Percentiles rank a stretch among this genome's conserved stretches.
Evolutionary conservation across 2,329 filamentous ascomycete genomes (phyloP).

Genomic region (Trichoderma atroviride): DNA sequence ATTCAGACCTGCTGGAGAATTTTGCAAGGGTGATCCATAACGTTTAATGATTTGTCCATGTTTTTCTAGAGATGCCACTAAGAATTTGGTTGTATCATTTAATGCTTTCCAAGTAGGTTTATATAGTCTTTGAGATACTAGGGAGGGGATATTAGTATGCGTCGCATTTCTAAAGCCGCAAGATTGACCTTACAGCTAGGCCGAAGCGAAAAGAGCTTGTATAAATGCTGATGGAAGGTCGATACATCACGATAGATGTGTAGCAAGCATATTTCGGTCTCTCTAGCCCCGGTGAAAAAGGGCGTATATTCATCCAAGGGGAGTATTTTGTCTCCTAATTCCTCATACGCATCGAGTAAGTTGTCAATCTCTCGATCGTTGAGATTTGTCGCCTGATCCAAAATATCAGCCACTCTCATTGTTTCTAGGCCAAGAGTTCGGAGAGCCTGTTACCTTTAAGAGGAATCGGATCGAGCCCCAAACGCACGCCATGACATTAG

Average conservation of each 20-base stretch:
- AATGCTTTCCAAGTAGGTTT: constrained; percentile 9
- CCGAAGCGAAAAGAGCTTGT: constrained; percentile 2
- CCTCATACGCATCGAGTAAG: constrained; percentile 3
- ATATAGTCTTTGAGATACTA: constrained; percentile 2
- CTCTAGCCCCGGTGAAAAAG: not conserved
- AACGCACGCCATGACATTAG: not conserved
- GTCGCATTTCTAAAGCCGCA: rapidly evolving
- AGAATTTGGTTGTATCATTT: not conserved
- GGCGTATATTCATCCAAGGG: not conserved
- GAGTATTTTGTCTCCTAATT: not conserved
- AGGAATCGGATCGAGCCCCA: constrained; percentile 1
- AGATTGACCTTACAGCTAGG: not conserved
- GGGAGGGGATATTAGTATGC: not conserved
- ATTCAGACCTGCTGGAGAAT: not conserved
- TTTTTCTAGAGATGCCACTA: not conserved
- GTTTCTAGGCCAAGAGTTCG: rapidly evolving
- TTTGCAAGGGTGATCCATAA: not conserved
- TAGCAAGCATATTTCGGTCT: not conserved
- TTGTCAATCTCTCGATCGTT: constrained; percentile 1
- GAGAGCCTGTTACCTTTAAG: not conserved
- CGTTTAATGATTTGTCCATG: not conserved
- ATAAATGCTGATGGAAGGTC: not conserved
- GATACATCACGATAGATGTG: not conserved
- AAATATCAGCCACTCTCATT: not conserved
- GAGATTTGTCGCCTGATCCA: not conserved